Evolutionary conservation across 1,139 yeast genomes (phyloP).

Genomic region (Nakaseomyces uthaithaninus): DNA sequence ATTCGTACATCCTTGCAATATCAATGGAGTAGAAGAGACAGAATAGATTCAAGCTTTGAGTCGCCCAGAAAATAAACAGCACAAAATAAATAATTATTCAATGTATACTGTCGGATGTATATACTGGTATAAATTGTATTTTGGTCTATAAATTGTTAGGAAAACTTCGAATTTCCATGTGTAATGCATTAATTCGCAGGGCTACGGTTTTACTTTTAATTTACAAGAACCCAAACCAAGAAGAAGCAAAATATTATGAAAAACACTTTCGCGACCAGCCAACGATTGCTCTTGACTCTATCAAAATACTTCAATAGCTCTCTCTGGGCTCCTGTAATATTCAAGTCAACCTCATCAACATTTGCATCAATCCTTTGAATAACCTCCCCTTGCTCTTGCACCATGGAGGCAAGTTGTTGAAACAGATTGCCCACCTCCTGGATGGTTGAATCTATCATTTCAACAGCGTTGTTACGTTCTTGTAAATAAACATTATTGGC

Average conservation of each 20-base stretch:
- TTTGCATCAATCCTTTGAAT: constrained; percentile 93
- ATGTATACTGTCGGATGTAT: too few relatives aligned
- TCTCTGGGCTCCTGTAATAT: constrained; percentile 89
- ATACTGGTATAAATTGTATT: too few relatives aligned
- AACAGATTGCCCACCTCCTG: constrained; percentile 94
- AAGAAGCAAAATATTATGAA: constrained; percentile 77
- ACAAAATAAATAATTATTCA: too few relatives aligned
- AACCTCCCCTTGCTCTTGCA: constrained; percentile 92
- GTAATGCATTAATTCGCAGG: too few relatives aligned
- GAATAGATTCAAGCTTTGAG: too few relatives aligned
- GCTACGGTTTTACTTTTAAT: constrained; percentile 37
- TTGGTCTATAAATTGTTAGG: too few relatives aligned
- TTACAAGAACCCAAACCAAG: constrained; percentile 70
- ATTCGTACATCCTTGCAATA: too few relatives aligned
- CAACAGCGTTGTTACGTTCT: constrained; percentile 84
- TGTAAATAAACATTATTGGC: constrained; percentile 56
- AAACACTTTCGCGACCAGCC: constrained; percentile 85
- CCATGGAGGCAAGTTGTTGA: constrained; percentile 95
- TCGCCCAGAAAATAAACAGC: too few relatives aligned
- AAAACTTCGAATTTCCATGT: too few relatives aligned
- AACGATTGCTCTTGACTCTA: constrained; percentile 78
- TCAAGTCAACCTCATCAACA: constrained; percentile 85
- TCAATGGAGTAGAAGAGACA: too few relatives aligned
- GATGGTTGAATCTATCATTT: constrained; percentile 89
- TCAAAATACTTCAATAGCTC: constrained; percentile 87